phyloP scores from a whole-genome alignment of 2,329 filamentous ascomycete genomes.

The Alternaria ventricosa region DNA sequence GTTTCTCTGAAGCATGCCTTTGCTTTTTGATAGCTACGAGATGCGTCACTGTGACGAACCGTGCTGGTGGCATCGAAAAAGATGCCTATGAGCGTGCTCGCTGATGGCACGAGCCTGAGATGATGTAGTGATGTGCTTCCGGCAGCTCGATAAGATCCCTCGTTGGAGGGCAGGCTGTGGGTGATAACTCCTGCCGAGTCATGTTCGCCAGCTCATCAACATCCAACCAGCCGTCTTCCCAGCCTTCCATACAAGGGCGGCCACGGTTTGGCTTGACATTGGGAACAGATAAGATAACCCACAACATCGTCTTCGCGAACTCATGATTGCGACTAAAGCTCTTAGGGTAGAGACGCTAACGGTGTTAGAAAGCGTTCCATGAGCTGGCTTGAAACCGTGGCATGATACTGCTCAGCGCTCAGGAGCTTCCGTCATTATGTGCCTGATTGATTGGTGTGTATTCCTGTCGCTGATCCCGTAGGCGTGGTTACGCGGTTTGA shows the following conservation, averaged over 20 bases:
- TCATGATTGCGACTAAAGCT: not conserved
- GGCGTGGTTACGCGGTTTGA: constrained; percentile 15
- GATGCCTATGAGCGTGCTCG: constrained; percentile 20
- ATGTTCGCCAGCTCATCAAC: constrained; percentile 30
- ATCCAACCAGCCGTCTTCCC: constrained; percentile 3
- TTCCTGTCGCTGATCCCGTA: constrained; percentile 29
- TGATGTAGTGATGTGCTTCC: constrained; percentile 14
- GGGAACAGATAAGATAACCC: constrained; percentile 7
- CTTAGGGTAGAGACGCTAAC: not conserved
- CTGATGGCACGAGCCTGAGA: constrained; percentile 16
- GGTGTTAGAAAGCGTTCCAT: not conserved
- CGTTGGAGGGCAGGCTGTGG: constrained; percentile 8
- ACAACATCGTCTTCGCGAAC: not conserved
- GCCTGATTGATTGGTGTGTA: constrained; percentile 28
- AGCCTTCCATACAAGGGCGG: constrained; percentile 18
- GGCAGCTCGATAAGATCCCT: constrained; percentile 9
- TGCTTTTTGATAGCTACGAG: constrained; percentile 30
- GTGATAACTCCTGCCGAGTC: constrained; percentile 7
- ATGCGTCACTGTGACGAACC: constrained; percentile 25
- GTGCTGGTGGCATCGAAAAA: constrained; percentile 7
- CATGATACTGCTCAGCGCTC: constrained; percentile 7
- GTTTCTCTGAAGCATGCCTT: constrained; percentile 5
- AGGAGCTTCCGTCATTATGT: constrained; percentile 13
- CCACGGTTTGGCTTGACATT: constrained; percentile 17
- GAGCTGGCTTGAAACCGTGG: not conserved